Percentiles rank a stretch among this genome's conserved stretches.
phyloP scores from a whole-genome alignment of 495 filamentous ascomycete species.

The Trichoderma gamsii region DNA sequence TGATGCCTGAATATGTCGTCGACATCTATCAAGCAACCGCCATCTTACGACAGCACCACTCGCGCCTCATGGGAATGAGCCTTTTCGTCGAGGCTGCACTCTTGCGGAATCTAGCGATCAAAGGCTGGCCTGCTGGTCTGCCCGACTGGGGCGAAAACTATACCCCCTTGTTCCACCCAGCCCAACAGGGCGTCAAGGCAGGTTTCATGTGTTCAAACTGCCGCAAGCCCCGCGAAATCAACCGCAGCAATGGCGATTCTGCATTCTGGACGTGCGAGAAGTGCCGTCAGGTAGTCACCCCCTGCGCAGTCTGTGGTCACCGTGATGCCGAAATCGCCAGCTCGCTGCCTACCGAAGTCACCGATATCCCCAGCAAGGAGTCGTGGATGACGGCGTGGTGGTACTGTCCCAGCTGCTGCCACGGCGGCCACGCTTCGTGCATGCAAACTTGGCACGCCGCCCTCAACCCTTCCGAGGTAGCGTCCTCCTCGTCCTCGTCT shows the following conservation, averaged over 20 bases:
- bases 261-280: slow-evolving; percentile 45
- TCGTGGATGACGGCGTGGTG: slow-evolving; percentile 44
- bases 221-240: slow-evolving; percentile 47
- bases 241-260: slow-evolving; percentile 27
- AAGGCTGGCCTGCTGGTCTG: slow-evolving; percentile 41
- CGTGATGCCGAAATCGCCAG: slow-evolving; percentile 27
- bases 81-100: slow-evolving; percentile 63
- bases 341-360: slow-evolving; percentile 23
- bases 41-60: slow-evolving; percentile 60
- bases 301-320: slow-evolving; percentile 40
- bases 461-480: slow-evolving; percentile 16
- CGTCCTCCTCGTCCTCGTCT: background rate
- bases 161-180: slow-evolving; percentile 54
- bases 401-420: slow-evolving; percentile 68
- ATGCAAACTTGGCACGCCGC: slow-evolving; percentile 57
- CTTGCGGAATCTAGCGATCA: slow-evolving; percentile 58
- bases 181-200: slow-evolving; percentile 40
- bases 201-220: slow-evolving; percentile 47
- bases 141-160: slow-evolving; percentile 44
- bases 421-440: slow-evolving; percentile 67
- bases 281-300: slow-evolving; percentile 37
- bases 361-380: slow-evolving; percentile 26
- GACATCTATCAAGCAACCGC: slow-evolving; percentile 43
- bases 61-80: slow-evolving; percentile 54
- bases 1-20: slow-evolving; percentile 42